Conservation (phyloP, 495 filamentous ascomycete genomes). For the Parathielavia hyrcaniae region DNA sequence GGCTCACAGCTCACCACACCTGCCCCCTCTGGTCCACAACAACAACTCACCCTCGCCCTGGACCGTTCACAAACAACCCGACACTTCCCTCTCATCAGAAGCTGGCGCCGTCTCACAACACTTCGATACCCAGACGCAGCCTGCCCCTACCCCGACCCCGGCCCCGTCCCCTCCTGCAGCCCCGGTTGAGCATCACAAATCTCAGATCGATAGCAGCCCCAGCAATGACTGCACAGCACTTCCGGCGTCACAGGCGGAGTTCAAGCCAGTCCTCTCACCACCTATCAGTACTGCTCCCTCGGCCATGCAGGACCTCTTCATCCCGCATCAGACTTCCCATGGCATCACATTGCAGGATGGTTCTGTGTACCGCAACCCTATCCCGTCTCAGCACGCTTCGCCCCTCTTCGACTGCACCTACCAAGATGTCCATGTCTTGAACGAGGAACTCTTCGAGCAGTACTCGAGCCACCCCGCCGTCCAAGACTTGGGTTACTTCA, state of each 20-base stretch:
- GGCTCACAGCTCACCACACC: conserved; percentile 14
- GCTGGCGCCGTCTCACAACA: conserved; percentile 7
- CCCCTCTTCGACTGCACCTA: conserved; percentile 31
- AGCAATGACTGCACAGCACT: neutral
- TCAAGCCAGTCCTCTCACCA: neutral
- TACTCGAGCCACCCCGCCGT: conserved; percentile 29
- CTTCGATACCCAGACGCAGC: too few species aligned
- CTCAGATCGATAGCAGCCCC: neutral
- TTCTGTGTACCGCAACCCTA: conserved; percentile 7
- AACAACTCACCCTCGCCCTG: conserved; percentile 1
- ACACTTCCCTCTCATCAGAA: conserved; percentile 23
- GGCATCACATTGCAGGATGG: conserved; percentile 14
- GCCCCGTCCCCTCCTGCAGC: neutral
- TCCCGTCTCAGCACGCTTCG: conserved; percentile 16
- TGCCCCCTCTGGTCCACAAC: too few species aligned
- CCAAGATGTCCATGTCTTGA: conserved; percentile 28
- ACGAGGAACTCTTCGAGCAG: conserved; percentile 30
- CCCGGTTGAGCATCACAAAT: neutral
- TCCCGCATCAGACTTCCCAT: neutral
- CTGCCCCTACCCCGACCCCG: too few species aligned
- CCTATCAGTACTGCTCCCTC: neutral
- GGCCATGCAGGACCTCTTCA: neutral
- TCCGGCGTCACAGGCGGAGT: neutral
- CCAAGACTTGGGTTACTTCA: conserved; percentile 30
- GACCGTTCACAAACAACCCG: conserved; percentile 9